These are phyloP conservation scores for Actinomucor elegans DNA, from an alignment of 371 early-diverging fungal species.

Conservation along the genomic window DNA sequence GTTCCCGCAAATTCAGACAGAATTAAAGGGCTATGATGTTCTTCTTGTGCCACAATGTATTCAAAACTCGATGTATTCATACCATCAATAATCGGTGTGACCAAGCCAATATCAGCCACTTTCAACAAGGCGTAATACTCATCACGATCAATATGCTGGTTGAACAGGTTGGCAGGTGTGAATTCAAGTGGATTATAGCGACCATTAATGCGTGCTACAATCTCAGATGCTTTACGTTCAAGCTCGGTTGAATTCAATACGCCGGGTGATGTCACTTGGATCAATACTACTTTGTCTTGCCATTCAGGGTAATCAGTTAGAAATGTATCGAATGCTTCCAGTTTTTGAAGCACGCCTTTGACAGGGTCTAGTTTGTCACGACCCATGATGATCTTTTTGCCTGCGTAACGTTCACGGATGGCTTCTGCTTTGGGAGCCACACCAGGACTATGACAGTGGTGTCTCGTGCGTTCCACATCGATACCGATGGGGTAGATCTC, in stretches of 20 bases:
- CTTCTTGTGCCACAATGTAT: slow-evolving; percentile 95
- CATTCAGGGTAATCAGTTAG: slow-evolving; percentile 87
- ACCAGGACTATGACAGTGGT: slow-evolving; percentile 40
- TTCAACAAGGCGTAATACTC: slow-evolving; percentile 95
- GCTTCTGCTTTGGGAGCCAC: slow-evolving; percentile 75
- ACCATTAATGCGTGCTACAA: slow-evolving; percentile 92
- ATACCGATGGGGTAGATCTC: slow-evolving; percentile 99
- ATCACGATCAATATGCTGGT: slow-evolving; percentile 91
- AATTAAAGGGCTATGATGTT: slow-evolving; percentile 88
- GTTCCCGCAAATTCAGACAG: slow-evolving; percentile 97
- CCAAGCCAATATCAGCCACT: slow-evolving; percentile 94
- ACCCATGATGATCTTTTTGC: slow-evolving; percentile 95
- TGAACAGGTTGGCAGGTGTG: slow-evolving; percentile 91
- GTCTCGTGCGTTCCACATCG: slow-evolving; percentile 64
- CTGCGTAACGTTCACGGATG: slow-evolving; percentile 85
- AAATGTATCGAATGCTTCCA: slow-evolving; percentile 93
- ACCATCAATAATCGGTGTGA: slow-evolving; percentile 97
- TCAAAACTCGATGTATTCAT: slow-evolving; percentile 99
- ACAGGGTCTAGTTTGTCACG: slow-evolving; percentile 98
- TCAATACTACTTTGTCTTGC: slow-evolving; percentile 85
- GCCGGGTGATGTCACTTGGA: slow-evolving; percentile 76
- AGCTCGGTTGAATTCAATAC: slow-evolving; percentile 57
- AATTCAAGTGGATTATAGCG: slow-evolving; percentile 92
- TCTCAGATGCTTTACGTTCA: slow-evolving; percentile 84
- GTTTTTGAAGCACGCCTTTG: slow-evolving; percentile 97